These are phyloP conservation scores for Balakata baccata DNA, from an alignment of 345 rosid genomes.

Conservation along the genomic window DNA sequence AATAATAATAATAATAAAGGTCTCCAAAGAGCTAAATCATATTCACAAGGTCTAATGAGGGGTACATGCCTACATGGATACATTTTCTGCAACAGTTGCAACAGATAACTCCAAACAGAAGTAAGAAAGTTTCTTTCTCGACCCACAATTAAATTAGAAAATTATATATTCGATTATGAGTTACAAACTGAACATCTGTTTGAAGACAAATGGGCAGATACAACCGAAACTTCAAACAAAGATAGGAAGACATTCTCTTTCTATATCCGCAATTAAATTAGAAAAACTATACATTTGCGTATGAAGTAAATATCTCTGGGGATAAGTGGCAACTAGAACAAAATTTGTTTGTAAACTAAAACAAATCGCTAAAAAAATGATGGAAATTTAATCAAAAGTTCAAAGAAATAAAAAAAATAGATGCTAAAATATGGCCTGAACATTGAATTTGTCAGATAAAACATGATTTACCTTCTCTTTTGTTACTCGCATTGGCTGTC, in stretches of 20 bases:
- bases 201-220: background rate
- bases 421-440: background rate
- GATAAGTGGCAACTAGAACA: background rate
- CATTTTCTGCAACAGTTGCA: background rate
- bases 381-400: background rate
- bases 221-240: background rate
- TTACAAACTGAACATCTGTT: background rate
- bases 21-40: background rate
- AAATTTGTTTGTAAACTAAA: slow-evolving; percentile 3
- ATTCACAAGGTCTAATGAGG: too few species aligned
- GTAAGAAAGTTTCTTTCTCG: background rate
- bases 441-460: slow-evolving; percentile 1
- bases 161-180: background rate
- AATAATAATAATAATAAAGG: too few species aligned
- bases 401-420: slow-evolving; percentile 3
- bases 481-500: background rate
- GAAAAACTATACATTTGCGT: background rate
- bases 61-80: background rate
- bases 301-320: background rate
- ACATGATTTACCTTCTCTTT: background rate
- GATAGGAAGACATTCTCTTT: background rate
- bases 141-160: slow-evolving; percentile 4
- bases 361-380: slow-evolving; percentile 6
- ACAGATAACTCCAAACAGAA: background rate
- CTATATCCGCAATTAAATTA: slow-evolving; percentile 6